Evolutionary conservation across 139 green algal species (phyloP), one percentile per base, ranked within the genome.

Genomic region (Chlamydomonas eustigma): DNA sequence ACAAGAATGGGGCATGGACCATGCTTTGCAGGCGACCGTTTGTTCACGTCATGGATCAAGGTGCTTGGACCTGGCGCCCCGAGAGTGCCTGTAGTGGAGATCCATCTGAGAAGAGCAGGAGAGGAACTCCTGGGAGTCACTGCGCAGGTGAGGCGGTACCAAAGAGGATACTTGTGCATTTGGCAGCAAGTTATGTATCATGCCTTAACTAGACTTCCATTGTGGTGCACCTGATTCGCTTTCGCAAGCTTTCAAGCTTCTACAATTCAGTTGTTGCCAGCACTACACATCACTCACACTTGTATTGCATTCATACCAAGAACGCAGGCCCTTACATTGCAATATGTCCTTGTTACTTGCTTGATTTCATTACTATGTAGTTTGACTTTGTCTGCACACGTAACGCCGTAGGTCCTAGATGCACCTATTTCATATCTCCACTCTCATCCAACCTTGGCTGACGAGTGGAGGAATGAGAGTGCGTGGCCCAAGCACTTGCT

Each of bases 401-500:
- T n/a, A 12, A 58, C 44, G 12, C 22, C 44, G 34, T 28, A 68
- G 52, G 85, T 91, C 32, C 12, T 70, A 3, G 50, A 82, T 4
- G 80, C 89, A 2, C 78, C 81, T 2, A 58, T 73, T 12, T 76
- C 80, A 28, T 84, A 89, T 51, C 44, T 81, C 52, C 25, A 67
- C 36, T 32, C 39, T 12, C 86, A 92, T 44, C 36, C 71, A 39
- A 5, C 74, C 34, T 64, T 93, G 63, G 81, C 88, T 6, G 36
- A 72, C 0, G 86, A 93, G 71, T 91, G 88, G 39, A 63, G 64
- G 24, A 90, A 94, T 68, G 50, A 68, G 33, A 88, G 69, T 3
- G 81, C 90, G 74, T 94, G 90, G 90, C 90, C 90, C 50, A 94
- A 94, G 81, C 89, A 93, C 65, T 74, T 94, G 76, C 78, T 91